Evolutionary conservation across 2,329 filamentous ascomycete genomes (phyloP), one percentile per base, ranked within the genome.

Genomic region (Fusarium penzigii): DNA sequence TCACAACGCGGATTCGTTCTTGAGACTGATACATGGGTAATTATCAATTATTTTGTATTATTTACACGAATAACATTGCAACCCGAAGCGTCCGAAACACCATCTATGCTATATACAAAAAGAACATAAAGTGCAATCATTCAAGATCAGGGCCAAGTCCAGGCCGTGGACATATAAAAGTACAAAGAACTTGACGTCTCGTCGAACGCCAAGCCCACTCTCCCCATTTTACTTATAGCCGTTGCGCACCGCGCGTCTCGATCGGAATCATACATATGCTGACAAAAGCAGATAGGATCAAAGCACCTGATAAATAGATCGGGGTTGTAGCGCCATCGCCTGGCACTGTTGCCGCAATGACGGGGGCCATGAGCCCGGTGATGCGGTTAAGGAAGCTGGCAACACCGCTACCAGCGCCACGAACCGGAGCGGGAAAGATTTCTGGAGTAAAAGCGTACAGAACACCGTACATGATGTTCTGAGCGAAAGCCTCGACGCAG

Each of bases 391-490:
- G 69, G 65, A 89, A 88, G 65, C 84, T 88, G 17, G 85, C 83
- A 44, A 91, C 86, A 40, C 88, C 88, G 0, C 84, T 88, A 6
- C 87, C 88, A 0, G 87, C 88, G 6, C 88, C 88, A 32, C 88
- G 77, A 17, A 87, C 83, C 1, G 87, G 86, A 0, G 87, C 85
- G 0, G 88, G 87, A 70, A 92, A 90, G 29, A 90, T 83, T 64
- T 91, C 88, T 0, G 88, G 88, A 0, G 88, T 90, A 66, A 89
- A 91, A 8, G 87, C 86, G 67, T 90, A 91, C 2, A 92, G 73
- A 1, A 90, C 86, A 51, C 87, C 87, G 70, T 90, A 90, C 84
- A 88, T 88, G 71, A 89, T 86, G 65, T 89, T 89, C 70, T 89
- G 86, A 58, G 84, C 82, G 66, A 90, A 89, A 11, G 87, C 84